These are phyloP conservation scores for Neoconidiobolus thromboides DNA, from an alignment of 371 early-diverging fungal genomes.

Conservation along the genomic window DNA sequence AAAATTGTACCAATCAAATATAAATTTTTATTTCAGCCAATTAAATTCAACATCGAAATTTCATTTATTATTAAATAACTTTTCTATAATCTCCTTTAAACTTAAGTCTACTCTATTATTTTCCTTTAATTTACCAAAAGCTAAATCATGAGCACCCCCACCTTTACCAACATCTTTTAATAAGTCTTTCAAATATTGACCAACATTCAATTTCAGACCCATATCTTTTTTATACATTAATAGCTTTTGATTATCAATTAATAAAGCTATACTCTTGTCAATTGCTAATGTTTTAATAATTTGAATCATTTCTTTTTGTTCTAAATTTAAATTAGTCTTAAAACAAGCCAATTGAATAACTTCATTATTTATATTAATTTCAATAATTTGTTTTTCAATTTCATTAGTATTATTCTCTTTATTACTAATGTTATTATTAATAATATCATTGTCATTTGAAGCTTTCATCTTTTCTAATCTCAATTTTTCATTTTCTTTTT, in stretches of 20 bases:
- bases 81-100: no score
- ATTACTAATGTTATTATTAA: neutral
- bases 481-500: neutral
- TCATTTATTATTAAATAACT: no score
- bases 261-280: no score
- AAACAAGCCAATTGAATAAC: no score
- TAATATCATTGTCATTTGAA: neutral
- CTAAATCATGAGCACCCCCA: slow-evolving; percentile 10
- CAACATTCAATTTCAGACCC: slow-evolving; percentile 9
- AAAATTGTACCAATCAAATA: no score
- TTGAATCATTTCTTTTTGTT: neutral
- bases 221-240: neutral
- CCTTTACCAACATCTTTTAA: slow-evolving; percentile 13
- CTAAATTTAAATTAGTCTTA: no score
- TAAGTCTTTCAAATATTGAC: slow-evolving; percentile 16
- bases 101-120: neutral
- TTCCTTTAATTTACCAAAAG: slow-evolving; percentile 9
- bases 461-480: neutral
- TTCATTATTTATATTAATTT: no score
- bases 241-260: neutral
- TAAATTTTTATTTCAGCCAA: no score
- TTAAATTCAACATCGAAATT: no score
- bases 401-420: no score
- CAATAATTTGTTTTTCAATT: no score
- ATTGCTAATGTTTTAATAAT: neutral